A percentile compares a stretch with the other conserved stretches of the same genome.
phyloP scores from a whole-genome alignment of 805 yeast genomes.

The Danielia reshetovae region DNA sequence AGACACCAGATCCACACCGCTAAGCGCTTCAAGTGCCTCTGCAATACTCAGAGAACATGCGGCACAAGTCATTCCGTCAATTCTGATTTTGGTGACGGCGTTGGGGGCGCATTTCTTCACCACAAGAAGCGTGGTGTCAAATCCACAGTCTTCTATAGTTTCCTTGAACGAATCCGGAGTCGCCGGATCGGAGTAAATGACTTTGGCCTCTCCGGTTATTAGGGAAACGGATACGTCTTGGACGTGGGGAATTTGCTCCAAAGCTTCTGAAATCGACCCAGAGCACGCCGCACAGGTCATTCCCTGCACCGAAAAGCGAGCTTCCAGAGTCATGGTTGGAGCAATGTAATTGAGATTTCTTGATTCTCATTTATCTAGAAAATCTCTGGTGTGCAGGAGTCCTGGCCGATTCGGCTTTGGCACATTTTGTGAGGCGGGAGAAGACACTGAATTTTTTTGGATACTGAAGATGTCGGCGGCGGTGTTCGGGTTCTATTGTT shows the following conservation, averaged over 20 bases:
- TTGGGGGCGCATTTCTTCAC: constrained; percentile 1
- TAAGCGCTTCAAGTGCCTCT: constrained; percentile 11
- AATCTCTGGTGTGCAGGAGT: neutral
- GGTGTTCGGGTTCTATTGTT: too few species aligned
- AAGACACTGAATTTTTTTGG: too few species aligned
- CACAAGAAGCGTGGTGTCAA: constrained; percentile 10
- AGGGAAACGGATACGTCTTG: constrained; percentile 19
- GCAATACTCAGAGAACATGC: constrained; percentile 16
- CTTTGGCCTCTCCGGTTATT: constrained; percentile 26
- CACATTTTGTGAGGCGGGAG: too few species aligned
- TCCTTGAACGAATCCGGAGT: constrained; percentile 4
- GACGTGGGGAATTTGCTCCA: constrained; percentile 14
- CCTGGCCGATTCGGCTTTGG: neutral
- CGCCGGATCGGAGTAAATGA: constrained; percentile 5
- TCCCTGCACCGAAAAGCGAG: constrained; percentile 12
- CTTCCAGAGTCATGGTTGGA: neutral
- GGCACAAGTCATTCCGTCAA: constrained; percentile 18
- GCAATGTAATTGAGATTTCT: neutral
- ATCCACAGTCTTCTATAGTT: constrained; percentile 15
- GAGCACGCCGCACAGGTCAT: constrained; percentile 28
- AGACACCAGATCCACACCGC: constrained; percentile 10
- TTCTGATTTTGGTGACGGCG: neutral
- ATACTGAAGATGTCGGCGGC: too few species aligned
- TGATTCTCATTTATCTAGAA: neutral
- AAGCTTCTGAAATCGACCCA: constrained; percentile 20